Evolutionary conservation across 352 stramenopile genomes (phyloP), one percentile per base, ranked within the genome.

Genomic region (Phytopythium cucurbitacearum): DNA sequence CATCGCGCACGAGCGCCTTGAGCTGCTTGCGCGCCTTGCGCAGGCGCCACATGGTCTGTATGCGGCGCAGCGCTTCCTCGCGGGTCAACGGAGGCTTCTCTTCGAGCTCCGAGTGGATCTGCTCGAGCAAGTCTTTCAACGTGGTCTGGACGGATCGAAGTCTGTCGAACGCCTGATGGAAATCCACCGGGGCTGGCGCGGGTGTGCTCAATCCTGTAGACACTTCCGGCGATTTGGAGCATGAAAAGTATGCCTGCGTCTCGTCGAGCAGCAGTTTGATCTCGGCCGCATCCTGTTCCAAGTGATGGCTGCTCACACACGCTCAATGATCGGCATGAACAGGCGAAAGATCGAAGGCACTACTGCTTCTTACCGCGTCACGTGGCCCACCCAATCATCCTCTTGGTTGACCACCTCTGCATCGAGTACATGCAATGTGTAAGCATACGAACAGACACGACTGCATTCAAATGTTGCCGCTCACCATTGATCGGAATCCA

Each of bases 41-140:
- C 8, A 89, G 69, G 36, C 66, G 71, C 80, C 80, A 93, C 73
- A 89, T 87, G n/a, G 64, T 64, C 49, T 93, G 80, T 48, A 91
- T 91, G 48, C 80, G 87, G 15, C 57, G 9, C 3, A 86, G 56
- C 1, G 83, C 83, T 45, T 89, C 74, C 40, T 81, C 70, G 37
- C 57, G 65, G 15, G 72, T 84, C 39, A 91, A 44, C 5, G 64
- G 59, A 0, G 62, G 59, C 32, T 73, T 80, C 16, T 71, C 64
- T 8, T 65, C 62, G 7, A 86, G 46, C 43, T 89, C 73, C 2
- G 61, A 60, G 40, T 81, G 73, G 40, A 87, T 70, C 21, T 83
- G 56, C 15, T 60, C 61, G 9, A 83, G 41, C 8, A 86, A 53
- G 0, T 69, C 61, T 28, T 67, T 66, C 1, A 91, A 36, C 15